Conservation (phyloP, 805 yeast genomes). For the Metschnikowia orientalis region DNA sequence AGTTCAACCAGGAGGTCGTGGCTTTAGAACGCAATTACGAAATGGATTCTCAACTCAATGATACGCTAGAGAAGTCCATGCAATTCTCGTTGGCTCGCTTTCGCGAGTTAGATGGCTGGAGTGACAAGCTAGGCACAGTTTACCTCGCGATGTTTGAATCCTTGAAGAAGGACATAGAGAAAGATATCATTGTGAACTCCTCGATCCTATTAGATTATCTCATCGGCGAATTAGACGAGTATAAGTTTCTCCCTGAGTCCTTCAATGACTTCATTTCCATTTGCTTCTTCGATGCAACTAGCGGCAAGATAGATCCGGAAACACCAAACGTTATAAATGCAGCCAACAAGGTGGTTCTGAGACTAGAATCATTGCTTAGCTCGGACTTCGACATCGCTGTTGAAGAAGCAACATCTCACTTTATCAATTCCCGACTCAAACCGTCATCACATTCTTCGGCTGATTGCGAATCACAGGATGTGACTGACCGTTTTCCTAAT, state of each 20-base stretch:
- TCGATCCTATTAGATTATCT: slow-evolving; percentile 52
- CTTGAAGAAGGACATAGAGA: slow-evolving; percentile 47
- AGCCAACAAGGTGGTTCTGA: slow-evolving; percentile 1
- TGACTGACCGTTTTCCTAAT: no score
- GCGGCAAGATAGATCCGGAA: background rate
- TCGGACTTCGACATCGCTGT: slow-evolving; percentile 32
- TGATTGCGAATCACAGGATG: no score
- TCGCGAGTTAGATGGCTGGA: slow-evolving; percentile 56
- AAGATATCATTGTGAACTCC: slow-evolving; percentile 52
- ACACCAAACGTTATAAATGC: background rate
- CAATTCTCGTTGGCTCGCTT: slow-evolving; percentile 44
- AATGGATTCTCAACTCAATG: slow-evolving; percentile 49
- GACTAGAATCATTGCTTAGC: slow-evolving; percentile 9
- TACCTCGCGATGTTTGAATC: slow-evolving; percentile 40
- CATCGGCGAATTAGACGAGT: slow-evolving; percentile 23
- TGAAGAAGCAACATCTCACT: slow-evolving; percentile 27
- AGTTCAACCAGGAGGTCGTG: slow-evolving; percentile 41
- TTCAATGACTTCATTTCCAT: slow-evolving; percentile 5
- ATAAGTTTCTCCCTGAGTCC: slow-evolving; percentile 8
- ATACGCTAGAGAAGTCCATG: slow-evolving; percentile 44
- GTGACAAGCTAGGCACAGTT: slow-evolving; percentile 36
- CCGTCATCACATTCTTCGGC: no score
- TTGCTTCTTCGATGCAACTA: no score
- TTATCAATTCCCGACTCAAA: slow-evolving; percentile 22
- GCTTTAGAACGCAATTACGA: slow-evolving; percentile 50